A percentile compares a stretch with the other conserved stretches of the same genome.
phyloP scores from a whole-genome alignment of 2,329 filamentous ascomycete species.

The Knufia petricola region DNA sequence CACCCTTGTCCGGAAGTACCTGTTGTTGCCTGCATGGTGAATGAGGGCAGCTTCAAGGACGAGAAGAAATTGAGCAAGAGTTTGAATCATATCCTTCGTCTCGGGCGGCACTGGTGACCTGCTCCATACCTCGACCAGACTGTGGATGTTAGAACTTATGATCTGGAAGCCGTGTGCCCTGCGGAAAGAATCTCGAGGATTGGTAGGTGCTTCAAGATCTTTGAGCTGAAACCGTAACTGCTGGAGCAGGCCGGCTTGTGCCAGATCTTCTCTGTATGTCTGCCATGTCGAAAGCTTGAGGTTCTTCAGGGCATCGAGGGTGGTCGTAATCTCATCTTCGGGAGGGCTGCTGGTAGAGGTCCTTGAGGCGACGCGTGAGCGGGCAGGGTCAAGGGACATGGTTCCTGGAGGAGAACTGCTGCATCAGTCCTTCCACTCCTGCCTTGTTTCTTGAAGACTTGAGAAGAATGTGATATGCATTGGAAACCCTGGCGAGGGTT shows the following conservation, averaged over 20 bases:
- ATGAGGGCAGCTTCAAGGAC: conserved; percentile 67
- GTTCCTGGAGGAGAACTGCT: not conserved
- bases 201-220: conserved; percentile 39
- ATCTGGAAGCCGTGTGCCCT: conserved; percentile 68
- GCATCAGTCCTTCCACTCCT: conserved; percentile 3
- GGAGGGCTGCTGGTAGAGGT: conserved; percentile 17
- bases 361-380: conserved; percentile 20
- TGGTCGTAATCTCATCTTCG: conserved; percentile 19
- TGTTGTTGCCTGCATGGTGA: conserved; percentile 73
- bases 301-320: conserved; percentile 25
- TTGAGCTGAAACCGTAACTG: conserved; percentile 58
- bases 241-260: conserved; percentile 49
- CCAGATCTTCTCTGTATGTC: conserved; percentile 28
- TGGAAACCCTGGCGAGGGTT: not conserved
- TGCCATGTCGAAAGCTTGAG: conserved; percentile 25
- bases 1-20: conserved; percentile 72
- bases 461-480: conserved; percentile 3
- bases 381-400: conserved; percentile 10
- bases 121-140: conserved; percentile 60
- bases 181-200: conserved; percentile 70
- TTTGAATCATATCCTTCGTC: conserved; percentile 51
- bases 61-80: conserved; percentile 45
- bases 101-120: conserved; percentile 32
- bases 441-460: not conserved
- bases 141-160: conserved; percentile 58